These are phyloP conservation scores for Actinomucor elegans DNA, from an alignment of 371 early-diverging fungal genomes.

Conservation along the genomic window DNA sequence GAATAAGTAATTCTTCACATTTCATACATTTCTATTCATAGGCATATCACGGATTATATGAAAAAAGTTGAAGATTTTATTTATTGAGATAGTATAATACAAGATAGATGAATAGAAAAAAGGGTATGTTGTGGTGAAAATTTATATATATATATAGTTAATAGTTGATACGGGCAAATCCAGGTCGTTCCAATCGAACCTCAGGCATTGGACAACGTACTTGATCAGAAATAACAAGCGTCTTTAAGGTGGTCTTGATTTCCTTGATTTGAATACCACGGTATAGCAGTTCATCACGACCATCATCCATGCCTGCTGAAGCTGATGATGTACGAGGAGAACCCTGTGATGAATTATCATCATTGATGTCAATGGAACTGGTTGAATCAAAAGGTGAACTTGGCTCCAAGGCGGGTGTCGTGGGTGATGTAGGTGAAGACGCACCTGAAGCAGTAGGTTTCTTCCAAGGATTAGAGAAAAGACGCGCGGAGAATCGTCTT, in stretches of 20 bases:
- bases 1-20: no score
- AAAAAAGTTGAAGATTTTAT: not conserved
- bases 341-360: slow-evolving; percentile 14
- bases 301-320: slow-evolving; percentile 28
- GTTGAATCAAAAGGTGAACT: slow-evolving; percentile 1
- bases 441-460: not conserved
- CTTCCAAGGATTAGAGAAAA: slow-evolving; percentile 12
- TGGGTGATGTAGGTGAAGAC: not conserved
- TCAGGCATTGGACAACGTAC: slow-evolving; percentile 42
- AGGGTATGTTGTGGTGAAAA: not conserved
- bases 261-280: slow-evolving; percentile 55
- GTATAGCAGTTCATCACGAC: slow-evolving; percentile 40
- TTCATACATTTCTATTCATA: no score
- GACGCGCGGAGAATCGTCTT: slow-evolving; percentile 15
- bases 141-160: slow-evolving; percentile 13
- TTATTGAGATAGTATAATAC: not conserved
- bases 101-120: not conserved
- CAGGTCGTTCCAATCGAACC: slow-evolving; percentile 44
- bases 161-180: slow-evolving; percentile 48
- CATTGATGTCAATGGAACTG: not conserved
- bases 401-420: slow-evolving; percentile 8
- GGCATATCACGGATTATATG: no score
- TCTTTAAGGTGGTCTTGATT: slow-evolving; percentile 49
- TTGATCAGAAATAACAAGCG: slow-evolving; percentile 46
- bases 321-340: slow-evolving; percentile 10